A percentile compares a stretch with the other conserved stretches of the same genome.
These are phyloP conservation scores for Phytopythium helicoides DNA, from an alignment of 352 stramenopile species.

Conservation along the genomic window DNA sequence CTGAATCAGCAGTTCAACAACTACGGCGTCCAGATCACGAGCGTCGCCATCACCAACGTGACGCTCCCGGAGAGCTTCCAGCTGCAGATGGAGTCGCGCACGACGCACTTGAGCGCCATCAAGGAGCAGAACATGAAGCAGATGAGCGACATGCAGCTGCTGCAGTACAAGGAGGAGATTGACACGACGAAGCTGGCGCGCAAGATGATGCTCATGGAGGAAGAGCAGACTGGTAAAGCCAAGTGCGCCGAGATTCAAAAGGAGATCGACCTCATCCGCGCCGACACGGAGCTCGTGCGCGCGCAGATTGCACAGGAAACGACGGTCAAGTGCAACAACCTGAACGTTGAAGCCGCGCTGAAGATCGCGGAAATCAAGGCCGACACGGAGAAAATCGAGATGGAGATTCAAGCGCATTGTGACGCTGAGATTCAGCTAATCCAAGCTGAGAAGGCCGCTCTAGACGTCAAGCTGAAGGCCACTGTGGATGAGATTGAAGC, in stretches of 20 bases:
- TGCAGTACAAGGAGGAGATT: conserved; percentile 60
- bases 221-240: conserved; percentile 54
- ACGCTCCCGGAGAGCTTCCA: conserved; percentile 54
- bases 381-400: conserved; percentile 42
- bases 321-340: conserved; percentile 41
- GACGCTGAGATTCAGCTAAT: conserved; percentile 47
- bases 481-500: conserved; percentile 30
- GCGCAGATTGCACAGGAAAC: conserved; percentile 57
- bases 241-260: conserved; percentile 59
- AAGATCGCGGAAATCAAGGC: conserved; percentile 44
- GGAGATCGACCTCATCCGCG: conserved; percentile 48
- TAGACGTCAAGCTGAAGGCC: conserved; percentile 34
- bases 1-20: conserved; percentile 70
- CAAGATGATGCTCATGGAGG: conserved; percentile 51
- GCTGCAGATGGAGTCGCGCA: conserved; percentile 65
- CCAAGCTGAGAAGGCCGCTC: conserved; percentile 27
- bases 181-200: conserved; percentile 51
- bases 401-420: conserved; percentile 35
- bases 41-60: conserved; percentile 28
- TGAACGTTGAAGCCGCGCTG: conserved; percentile 31
- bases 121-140: conserved; percentile 82
- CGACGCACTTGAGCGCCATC: conserved; percentile 61
- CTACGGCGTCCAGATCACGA: conserved; percentile 73
- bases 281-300: conserved; percentile 47
- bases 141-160: conserved; percentile 71